These are phyloP conservation scores for Sphaerosporella brunnea DNA, from an alignment of 495 filamentous ascomycete genomes.

Conservation along the genomic window DNA sequence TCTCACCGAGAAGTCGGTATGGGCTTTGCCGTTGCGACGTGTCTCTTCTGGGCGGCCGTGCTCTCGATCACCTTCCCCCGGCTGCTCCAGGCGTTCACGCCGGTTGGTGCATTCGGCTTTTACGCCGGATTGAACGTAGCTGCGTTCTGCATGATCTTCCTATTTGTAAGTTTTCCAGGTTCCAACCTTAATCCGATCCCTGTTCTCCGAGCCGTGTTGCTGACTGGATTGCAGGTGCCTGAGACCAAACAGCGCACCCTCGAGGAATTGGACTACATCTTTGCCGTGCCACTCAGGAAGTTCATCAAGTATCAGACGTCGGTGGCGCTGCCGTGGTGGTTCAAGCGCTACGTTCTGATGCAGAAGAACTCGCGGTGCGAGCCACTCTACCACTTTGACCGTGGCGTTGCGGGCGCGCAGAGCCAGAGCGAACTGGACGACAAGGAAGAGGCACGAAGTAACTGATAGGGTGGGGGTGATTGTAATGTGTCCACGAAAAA, in stretches of 20 bases:
- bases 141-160: slow-evolving; percentile 54
- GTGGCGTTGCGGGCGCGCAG: background rate
- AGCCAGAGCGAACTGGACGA: background rate
- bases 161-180: slow-evolving; percentile 38
- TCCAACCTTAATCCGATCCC: too few relatives aligned
- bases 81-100: slow-evolving; percentile 35
- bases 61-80: slow-evolving; percentile 50
- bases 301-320: slow-evolving; percentile 48
- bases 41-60: slow-evolving; percentile 52
- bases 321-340: slow-evolving; percentile 49
- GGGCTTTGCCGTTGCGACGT: slow-evolving; percentile 48
- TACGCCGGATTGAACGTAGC: slow-evolving; percentile 54
- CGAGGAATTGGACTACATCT: slow-evolving; percentile 57
- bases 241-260: slow-evolving; percentile 66
- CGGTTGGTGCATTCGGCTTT: slow-evolving; percentile 43
- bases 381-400: slow-evolving; percentile 48
- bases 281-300: slow-evolving; percentile 47
- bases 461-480: too few relatives aligned
- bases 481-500: too few relatives aligned
- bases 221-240: slow-evolving; percentile 29
- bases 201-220: too few relatives aligned
- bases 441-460: too few relatives aligned
- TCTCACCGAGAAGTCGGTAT: slow-evolving; percentile 57
- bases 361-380: slow-evolving; percentile 36
- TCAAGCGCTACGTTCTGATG: slow-evolving; percentile 48